phyloP scores from a whole-genome alignment of 805 yeast species.

The Maudiozyma saulgeensis region DNA sequence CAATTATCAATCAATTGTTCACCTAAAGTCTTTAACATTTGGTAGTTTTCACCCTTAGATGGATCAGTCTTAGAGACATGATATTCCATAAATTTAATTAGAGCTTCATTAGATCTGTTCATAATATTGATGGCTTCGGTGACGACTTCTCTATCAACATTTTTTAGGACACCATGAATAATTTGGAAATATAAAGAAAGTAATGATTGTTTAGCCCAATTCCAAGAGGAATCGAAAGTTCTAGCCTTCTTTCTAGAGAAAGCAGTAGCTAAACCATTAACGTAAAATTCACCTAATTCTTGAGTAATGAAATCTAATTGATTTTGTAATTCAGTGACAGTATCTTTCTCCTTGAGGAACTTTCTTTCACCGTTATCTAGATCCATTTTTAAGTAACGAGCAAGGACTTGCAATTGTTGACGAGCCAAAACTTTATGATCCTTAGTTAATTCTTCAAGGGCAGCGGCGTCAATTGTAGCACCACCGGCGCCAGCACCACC shows the following conservation, averaged over 20 bases:
- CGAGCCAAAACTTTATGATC: slow-evolving; percentile 41
- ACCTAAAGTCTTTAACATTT: slow-evolving; percentile 82
- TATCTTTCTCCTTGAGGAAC: slow-evolving; percentile 67
- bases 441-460: slow-evolving; percentile 59
- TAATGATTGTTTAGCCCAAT: slow-evolving; percentile 98
- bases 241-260: slow-evolving; percentile 92
- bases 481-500: slow-evolving; percentile 61
- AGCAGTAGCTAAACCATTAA: slow-evolving; percentile 81
- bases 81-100: slow-evolving; percentile 95
- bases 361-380: slow-evolving; percentile 85
- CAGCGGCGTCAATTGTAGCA: slow-evolving; percentile 89
- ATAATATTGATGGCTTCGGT: slow-evolving; percentile 93
- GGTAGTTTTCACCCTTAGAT: slow-evolving; percentile 82
- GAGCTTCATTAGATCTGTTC: slow-evolving; percentile 92
- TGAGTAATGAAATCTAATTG: slow-evolving; percentile 70
- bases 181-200: slow-evolving; percentile 89
- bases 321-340: slow-evolving; percentile 70
- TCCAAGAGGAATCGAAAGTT: slow-evolving; percentile 96
- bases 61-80: slow-evolving; percentile 52
- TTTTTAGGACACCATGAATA: slow-evolving; percentile 83
- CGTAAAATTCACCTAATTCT: slow-evolving; percentile 88
- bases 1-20: slow-evolving; percentile 93
- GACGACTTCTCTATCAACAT: slow-evolving; percentile 92
- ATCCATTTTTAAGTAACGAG: slow-evolving; percentile 89
- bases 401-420: slow-evolving; percentile 73